Conservation (phyloP, 2,329 filamentous ascomycete species). For the Nannizziopsis arthrosporioides region DNA sequence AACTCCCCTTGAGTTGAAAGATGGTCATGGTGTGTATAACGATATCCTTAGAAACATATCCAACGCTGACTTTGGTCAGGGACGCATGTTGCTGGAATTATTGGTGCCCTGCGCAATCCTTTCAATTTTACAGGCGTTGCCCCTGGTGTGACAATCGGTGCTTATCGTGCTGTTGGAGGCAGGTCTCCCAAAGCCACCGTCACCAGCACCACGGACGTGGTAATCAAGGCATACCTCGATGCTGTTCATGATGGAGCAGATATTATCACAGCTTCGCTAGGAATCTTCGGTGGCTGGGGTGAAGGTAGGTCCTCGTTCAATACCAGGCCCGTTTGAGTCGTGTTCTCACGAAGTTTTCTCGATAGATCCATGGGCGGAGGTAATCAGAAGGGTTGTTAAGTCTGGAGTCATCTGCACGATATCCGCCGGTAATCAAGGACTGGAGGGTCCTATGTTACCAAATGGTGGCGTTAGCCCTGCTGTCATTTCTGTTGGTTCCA, state of each 20-base stretch:
- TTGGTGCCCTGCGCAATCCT: neutral
- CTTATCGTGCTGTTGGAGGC: neutral
- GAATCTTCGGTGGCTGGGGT: neutral
- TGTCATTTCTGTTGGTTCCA: neutral
- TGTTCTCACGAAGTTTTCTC: no score
- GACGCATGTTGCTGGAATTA: neutral
- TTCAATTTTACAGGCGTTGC: neutral
- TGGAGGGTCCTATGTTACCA: neutral
- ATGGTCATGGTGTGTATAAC: neutral
- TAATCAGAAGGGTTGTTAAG: neutral
- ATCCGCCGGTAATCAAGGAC: neutral
- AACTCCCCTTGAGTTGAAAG: neutral
- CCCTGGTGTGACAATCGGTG: neutral
- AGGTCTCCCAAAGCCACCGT: neutral
- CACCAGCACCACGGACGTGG: neutral
- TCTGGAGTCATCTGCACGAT: neutral
- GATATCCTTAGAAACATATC: neutral
- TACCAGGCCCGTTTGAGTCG: neutral
- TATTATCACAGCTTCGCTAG: neutral
- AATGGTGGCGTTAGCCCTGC: neutral
- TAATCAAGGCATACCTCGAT: neutral
- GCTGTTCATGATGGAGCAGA: neutral
- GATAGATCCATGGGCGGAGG: neutral
- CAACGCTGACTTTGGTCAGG: neutral
- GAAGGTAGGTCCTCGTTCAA: neutral